Conservation (phyloP, 345 rosid species). For the Brassica incana region DNA sequence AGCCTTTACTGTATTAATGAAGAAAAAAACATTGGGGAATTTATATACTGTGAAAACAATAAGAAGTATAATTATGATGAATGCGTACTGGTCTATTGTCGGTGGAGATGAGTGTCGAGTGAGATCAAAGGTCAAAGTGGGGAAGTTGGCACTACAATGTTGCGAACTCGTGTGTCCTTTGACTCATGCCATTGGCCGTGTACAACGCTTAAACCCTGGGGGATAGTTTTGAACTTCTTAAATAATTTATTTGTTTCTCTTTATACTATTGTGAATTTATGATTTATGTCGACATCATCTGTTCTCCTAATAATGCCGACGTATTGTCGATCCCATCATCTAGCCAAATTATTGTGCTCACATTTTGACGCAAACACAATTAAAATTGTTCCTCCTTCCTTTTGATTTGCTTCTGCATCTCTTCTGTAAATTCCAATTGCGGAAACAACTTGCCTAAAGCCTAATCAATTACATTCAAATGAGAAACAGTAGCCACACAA, state of each 20-base stretch:
- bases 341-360: no score
- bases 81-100: slow-evolving; percentile 18
- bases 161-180: slow-evolving; percentile 16
- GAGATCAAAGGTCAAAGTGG: slow-evolving; percentile 33
- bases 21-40: background rate
- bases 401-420: no score
- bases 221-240: background rate
- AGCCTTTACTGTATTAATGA: background rate
- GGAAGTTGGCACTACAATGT: slow-evolving; percentile 7
- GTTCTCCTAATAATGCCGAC: background rate
- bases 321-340: background rate
- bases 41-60: background rate
- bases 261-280: background rate
- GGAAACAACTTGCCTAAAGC: no score
- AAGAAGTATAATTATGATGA: background rate
- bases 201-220: background rate
- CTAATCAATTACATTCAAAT: no score
- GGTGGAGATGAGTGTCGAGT: slow-evolving; percentile 4
- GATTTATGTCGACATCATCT: background rate
- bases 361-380: no score
- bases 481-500: no score
- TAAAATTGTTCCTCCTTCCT: no score
- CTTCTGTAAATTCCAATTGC: no score
- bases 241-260: background rate
- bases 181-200: slow-evolving; percentile 22